Conservation (phyloP, 129 eudicot genomes). For the Tanacetum coccineum region DNA sequence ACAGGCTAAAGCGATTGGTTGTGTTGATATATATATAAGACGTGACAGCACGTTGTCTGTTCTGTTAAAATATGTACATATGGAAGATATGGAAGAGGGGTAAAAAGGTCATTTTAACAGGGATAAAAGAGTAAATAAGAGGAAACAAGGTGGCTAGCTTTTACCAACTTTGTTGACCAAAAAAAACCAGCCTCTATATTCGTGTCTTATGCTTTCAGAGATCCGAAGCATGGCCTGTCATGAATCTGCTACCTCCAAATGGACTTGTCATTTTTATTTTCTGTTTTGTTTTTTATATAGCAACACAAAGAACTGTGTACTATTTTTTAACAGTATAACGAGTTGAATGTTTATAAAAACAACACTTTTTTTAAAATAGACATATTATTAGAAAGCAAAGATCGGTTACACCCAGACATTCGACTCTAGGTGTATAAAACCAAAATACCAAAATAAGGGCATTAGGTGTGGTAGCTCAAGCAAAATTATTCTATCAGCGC, state of each 20-base stretch:
- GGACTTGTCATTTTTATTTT: constrained; percentile 28
- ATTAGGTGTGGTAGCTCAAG: no score
- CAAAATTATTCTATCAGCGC: no score
- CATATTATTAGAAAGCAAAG: no score
- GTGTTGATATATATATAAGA: constrained; percentile 19
- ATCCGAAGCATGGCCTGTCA: constrained; percentile 40
- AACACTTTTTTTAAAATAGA: no score
- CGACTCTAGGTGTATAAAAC: no score
- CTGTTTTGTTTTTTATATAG: not conserved
- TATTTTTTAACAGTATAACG: no score
- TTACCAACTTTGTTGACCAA: constrained; percentile 41
- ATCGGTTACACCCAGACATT: no score
- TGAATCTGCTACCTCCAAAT: constrained; percentile 23
- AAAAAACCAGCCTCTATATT: constrained; percentile 26
- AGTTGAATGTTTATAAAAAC: no score
- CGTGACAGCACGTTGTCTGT: constrained; percentile 36
- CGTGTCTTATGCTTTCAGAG: constrained; percentile 42
- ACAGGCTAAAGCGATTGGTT: constrained; percentile 20
- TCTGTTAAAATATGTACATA: not conserved
- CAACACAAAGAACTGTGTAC: no score
- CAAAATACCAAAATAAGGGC: no score
- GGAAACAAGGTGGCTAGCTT: constrained; percentile 38
- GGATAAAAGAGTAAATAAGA: constrained; percentile 33
- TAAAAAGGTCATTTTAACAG: constrained; percentile 9
- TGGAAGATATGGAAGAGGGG: constrained; percentile 8